Evolutionary conservation across 345 rosid genomes (phyloP).

Genomic region (Acer negundo): DNA sequence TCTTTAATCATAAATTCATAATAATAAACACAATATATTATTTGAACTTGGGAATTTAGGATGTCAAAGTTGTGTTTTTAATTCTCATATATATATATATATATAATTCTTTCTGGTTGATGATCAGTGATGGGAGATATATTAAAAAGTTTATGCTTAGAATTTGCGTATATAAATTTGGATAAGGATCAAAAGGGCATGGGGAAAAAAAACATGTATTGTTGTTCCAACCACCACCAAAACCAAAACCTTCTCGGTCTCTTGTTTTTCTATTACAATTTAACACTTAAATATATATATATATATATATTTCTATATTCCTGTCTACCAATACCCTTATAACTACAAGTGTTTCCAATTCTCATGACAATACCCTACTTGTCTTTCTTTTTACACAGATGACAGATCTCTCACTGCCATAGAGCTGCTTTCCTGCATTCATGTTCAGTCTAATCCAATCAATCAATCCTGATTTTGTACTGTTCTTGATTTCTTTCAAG

Average conservation of each 20-base stretch:
- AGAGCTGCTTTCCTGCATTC: background rate
- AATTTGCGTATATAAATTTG: constrained; percentile 8
- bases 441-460: background rate
- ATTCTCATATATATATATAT: constrained; percentile 2
- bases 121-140: constrained; percentile 15
- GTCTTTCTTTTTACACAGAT: constrained; percentile 7
- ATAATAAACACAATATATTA: constrained; percentile 16
- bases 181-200: constrained; percentile 43
- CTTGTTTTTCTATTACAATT: background rate
- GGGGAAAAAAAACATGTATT: constrained; percentile 35
- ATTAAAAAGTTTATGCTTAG: background rate
- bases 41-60: constrained; percentile 40
- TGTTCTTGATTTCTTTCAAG: background rate
- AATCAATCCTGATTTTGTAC: background rate
- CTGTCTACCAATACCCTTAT: constrained; percentile 36
- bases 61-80: constrained; percentile 35
- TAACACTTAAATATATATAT: no score
- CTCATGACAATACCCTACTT: constrained; percentile 30
- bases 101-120: constrained; percentile 6
- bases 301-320: constrained; percentile 1
- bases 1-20: constrained; percentile 27
- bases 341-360: constrained; percentile 34
- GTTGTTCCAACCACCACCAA: constrained; percentile 70
- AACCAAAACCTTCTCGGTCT: constrained; percentile 41
- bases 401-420: constrained; percentile 5